Evolutionary conservation across 306 rosid genomes (phyloP).

Genomic region (Benincasa hispida): DNA sequence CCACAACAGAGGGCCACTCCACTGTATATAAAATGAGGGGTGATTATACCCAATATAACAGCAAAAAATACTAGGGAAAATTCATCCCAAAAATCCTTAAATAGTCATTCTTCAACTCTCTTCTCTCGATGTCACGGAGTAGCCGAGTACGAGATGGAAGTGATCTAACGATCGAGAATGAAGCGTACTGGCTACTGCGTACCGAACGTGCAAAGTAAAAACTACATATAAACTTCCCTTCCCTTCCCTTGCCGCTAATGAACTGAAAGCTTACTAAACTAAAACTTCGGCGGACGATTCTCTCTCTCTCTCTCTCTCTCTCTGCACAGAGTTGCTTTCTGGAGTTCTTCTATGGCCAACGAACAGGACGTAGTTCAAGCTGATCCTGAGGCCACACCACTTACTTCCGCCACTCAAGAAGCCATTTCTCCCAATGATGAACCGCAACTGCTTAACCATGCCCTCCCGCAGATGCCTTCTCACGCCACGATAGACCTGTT

Average conservation of each 20-base stretch:
- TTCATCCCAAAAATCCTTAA: no score
- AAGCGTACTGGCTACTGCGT: not conserved
- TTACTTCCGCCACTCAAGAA: not conserved
- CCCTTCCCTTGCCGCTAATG: not conserved
- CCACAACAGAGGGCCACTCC: no score
- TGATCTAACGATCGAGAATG: slow-evolving; percentile 1
- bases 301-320: no score
- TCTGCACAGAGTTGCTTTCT: not conserved
- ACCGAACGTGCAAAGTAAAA: not conserved
- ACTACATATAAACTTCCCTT: not conserved
- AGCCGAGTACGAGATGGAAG: no score
- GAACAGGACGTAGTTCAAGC: not conserved
- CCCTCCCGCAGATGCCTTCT: slow-evolving; percentile 32
- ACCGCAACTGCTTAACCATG: slow-evolving; percentile 12
- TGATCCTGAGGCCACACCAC: not conserved
- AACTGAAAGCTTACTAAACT: not conserved
- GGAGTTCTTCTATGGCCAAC: not conserved
- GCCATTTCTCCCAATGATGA: not conserved
- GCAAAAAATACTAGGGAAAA: no score
- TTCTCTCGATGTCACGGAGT: no score
- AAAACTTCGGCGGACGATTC: not conserved
- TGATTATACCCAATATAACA: no score
- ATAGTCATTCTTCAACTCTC: no score
- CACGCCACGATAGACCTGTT: slow-evolving; percentile 31
- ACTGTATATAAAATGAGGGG: no score